A percentile compares a stretch with the other conserved stretches of the same genome.
phyloP scores from a whole-genome alignment of 2,329 filamentous ascomycete genomes.

The Colletotrichum incanum region DNA sequence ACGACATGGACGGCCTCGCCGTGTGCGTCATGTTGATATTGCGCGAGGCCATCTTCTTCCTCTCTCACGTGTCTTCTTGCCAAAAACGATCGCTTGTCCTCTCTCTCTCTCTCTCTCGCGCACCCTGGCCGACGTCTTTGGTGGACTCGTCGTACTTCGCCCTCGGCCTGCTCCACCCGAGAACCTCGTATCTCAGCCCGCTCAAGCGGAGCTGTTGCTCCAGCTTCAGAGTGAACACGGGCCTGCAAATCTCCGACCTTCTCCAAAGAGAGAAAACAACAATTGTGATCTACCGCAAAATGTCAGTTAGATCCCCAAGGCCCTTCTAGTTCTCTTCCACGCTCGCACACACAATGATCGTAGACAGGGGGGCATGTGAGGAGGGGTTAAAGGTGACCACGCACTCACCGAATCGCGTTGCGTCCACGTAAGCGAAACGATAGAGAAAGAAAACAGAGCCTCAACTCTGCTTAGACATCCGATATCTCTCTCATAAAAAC shows the following conservation, averaged over 20 bases:
- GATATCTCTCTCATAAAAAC: not conserved
- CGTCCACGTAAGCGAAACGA: not conserved
- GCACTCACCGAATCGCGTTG: not conserved
- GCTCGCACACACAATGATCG: not conserved
- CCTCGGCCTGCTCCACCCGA: not conserved
- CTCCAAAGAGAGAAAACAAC: not conserved
- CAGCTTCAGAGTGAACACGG: not conserved
- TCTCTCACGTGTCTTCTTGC: too few relatives aligned
- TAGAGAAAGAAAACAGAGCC: not conserved
- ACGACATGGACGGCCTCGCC: slow-evolving; percentile 57
- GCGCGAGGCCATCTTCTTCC: slow-evolving; percentile 42
- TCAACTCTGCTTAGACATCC: not conserved
- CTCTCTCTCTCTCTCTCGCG: not conserved
- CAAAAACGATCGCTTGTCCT: not conserved
- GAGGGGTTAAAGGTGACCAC: not conserved
- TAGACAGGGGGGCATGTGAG: not conserved
- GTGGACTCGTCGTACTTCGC: not conserved
- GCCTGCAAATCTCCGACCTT: not conserved
- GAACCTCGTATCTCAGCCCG: not conserved
- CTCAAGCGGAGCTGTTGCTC: not conserved
- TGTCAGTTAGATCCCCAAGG: not conserved
- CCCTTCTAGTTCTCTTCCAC: not conserved
- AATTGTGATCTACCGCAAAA: not conserved
- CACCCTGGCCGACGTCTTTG: not conserved
- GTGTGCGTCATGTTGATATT: slow-evolving; percentile 48